Base-by-base conservation (phyloP, 176 grass and related monocot species). In the Oropetium thomaeum region DNA sequence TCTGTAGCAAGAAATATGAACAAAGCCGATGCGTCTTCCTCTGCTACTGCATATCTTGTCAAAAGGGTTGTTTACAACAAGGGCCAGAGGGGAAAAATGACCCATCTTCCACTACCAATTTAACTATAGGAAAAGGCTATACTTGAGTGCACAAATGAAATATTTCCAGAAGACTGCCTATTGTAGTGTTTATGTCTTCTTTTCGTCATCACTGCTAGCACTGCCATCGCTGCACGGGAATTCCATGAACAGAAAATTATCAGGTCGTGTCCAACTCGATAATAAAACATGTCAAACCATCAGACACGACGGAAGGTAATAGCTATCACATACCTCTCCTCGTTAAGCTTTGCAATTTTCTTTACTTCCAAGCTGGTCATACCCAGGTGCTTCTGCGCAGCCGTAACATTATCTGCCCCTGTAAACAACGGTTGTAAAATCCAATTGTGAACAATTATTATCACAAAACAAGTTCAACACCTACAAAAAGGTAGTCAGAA, bases 291-390 rank as follows among this genome's bases (percentile, higher is more conserved):
- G 16, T 12, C 11, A 78, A 33, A n/a, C 15, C 32, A 44, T 30
- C 26, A 71, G 23, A 35, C 17, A 73, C 35, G 17, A 16, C 23
- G 39, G 47, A 54, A 23, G 39, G 30, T 15, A 43, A 32, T 22
- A 81, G 57, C 13, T 42, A 67, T n/a, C 37, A 71, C 53, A 58
- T 86, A 97, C 91, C 91, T 95, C 75, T 90, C 88, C 77, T 95
- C 91, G 28, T 76, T 85, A 90, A 99, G 84, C 79, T 99, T 99
- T 54, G 96, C 86, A 33, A 99, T 85, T 82, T 89, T 99, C 77
- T 85, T 87, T 69, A 88, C 87, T 88, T 99, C 96, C 82, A 99
- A 94, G 48, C 96, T 87, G 52, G 91, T 92, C 70, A 99, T 92
- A 75, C 91, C 93, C 8, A 98, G 86, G 76, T 92, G 80, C 27